Conservation (phyloP, 148 eudicot genomes). For the Spergularia bocconei region DNA sequence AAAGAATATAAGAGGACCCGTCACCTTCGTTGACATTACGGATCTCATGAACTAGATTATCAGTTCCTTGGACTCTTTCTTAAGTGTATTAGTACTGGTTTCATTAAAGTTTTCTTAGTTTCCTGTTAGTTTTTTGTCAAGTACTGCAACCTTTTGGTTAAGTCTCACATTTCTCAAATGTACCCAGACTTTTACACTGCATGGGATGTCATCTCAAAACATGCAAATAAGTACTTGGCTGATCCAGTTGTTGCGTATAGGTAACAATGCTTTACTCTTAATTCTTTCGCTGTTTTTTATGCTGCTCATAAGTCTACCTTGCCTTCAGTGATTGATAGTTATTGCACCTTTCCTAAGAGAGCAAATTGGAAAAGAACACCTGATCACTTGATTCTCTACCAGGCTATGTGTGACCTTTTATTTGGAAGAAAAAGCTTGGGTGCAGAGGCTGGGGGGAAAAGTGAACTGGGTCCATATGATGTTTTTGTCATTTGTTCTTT, state of each 20-base stretch:
- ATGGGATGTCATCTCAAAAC: slow-evolving; percentile 69
- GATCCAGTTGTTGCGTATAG: slow-evolving; percentile 64
- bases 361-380: background rate
- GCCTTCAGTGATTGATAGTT: background rate
- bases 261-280: slow-evolving; percentile 36
- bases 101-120: background rate
- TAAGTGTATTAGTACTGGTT: background rate
- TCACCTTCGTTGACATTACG: background rate
- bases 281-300: background rate
- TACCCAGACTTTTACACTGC: slow-evolving; percentile 86
- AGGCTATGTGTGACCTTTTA: too few species aligned
- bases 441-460: background rate
- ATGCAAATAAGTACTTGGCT: slow-evolving; percentile 46
- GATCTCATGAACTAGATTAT: background rate
- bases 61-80: background rate
- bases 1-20: background rate
- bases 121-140: background rate
- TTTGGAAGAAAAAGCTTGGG: too few species aligned
- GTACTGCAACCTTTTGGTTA: background rate
- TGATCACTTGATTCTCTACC: too few species aligned
- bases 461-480: background rate
- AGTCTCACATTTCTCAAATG: slow-evolving; percentile 7
- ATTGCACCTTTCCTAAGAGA: background rate
- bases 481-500: background rate
- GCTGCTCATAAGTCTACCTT: background rate